Percentiles rank a stretch among this genome's conserved stretches.
Evolutionary conservation across 2,329 filamentous ascomycete species (phyloP).

Genomic region (Fusarium nanum): DNA sequence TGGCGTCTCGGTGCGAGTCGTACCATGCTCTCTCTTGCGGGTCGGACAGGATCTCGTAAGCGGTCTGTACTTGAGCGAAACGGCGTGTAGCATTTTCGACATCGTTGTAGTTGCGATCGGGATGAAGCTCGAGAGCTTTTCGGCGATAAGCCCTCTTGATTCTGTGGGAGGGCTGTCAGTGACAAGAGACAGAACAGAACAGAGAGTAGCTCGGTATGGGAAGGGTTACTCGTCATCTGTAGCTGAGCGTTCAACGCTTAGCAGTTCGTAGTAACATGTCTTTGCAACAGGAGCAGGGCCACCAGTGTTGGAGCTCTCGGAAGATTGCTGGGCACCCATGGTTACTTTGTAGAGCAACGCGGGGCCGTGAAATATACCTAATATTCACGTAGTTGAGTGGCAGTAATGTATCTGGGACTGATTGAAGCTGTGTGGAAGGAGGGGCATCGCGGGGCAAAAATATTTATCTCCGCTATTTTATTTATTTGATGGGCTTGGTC

Average conservation of each 20-base stretch:
- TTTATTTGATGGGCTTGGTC: slow-evolving; percentile 3
- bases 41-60: slow-evolving; percentile 96
- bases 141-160: slow-evolving; percentile 93
- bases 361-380: not conserved
- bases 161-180: slow-evolving; percentile 55
- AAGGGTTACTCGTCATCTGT: slow-evolving; percentile 78
- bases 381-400: not conserved
- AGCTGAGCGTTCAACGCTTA: slow-evolving; percentile 77
- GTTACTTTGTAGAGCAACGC: slow-evolving; percentile 7
- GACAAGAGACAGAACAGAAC: not conserved
- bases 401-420: slow-evolving; percentile 4
- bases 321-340: slow-evolving; percentile 70
- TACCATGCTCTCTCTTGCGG: slow-evolving; percentile 98
- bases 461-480: slow-evolving; percentile 12
- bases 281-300: slow-evolving; percentile 61
- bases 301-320: slow-evolving; percentile 53
- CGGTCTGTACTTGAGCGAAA: slow-evolving; percentile 92
- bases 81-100: slow-evolving; percentile 83
- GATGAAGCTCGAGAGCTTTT: slow-evolving; percentile 93
- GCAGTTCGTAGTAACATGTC: slow-evolving; percentile 87
- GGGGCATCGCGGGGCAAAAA: slow-evolving; percentile 40
- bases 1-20: slow-evolving; percentile 90
- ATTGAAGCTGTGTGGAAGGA: slow-evolving; percentile 21
- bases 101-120: slow-evolving; percentile 91
- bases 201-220: slow-evolving; percentile 41